A percentile compares a stretch with the other conserved stretches of the same genome.
These are phyloP conservation scores for Tylopilus sp. DNA, from an alignment of 1,284 basidiomycete species.

Conservation along the genomic window DNA sequence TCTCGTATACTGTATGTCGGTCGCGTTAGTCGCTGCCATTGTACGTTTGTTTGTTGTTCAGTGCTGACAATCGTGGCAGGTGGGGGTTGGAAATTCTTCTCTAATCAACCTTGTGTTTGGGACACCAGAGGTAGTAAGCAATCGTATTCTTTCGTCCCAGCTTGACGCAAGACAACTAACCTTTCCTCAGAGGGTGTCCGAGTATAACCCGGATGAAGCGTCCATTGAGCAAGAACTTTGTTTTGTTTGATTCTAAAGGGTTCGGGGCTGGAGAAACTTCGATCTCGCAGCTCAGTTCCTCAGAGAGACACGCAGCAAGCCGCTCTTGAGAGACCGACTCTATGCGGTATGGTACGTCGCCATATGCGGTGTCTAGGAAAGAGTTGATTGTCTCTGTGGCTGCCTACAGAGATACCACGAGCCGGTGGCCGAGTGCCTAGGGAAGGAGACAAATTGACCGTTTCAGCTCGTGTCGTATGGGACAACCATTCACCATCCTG, in stretches of 20 bases:
- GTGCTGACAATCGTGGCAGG: neutral
- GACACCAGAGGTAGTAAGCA: slow-evolving; percentile 1
- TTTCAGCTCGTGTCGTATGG: neutral
- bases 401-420: slow-evolving; percentile 10
- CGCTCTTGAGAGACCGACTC: slow-evolving; percentile 4
- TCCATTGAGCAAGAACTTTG: slow-evolving; percentile 1
- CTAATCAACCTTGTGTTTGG: slow-evolving; percentile 4
- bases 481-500: neutral
- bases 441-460: slow-evolving; percentile 5
- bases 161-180: too few relatives aligned
- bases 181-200: slow-evolving; percentile 5
- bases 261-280: slow-evolving; percentile 10
- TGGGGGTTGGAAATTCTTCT: slow-evolving; percentile 12
- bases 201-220: neutral
- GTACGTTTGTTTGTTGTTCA: too few relatives aligned
- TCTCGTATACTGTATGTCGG: slow-evolving; percentile 4
- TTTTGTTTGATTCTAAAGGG: slow-evolving; percentile 6
- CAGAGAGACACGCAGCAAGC: neutral
- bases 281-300: slow-evolving; percentile 1
- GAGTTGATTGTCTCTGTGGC: slow-evolving; percentile 2
- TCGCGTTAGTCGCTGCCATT: neutral
- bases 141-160: too few relatives aligned
- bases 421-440: slow-evolving; percentile 10
- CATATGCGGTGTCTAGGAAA: neutral
- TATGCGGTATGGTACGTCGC: slow-evolving; percentile 5